Conservation (phyloP, 805 yeast species). For the Torulaspora franciscae region DNA sequence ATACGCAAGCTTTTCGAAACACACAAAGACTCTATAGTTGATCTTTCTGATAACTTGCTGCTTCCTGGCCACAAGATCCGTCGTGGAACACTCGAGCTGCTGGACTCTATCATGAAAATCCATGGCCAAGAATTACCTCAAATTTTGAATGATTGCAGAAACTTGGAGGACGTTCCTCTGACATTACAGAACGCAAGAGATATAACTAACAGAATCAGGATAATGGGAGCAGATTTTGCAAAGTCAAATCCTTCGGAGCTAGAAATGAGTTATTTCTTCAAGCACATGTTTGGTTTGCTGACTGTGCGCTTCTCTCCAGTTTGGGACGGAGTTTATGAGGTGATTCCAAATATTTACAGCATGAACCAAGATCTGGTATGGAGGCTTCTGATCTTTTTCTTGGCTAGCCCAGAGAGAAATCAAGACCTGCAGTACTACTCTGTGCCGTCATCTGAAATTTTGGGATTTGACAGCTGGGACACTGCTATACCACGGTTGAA, state of each 20-base stretch:
- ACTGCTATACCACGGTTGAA: conserved; percentile 45
- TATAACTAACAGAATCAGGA: conserved; percentile 62
- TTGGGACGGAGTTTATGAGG: conserved; percentile 72
- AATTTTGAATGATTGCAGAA: conserved; percentile 46
- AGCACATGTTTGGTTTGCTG: conserved; percentile 62
- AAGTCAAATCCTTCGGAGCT: conserved; percentile 27
- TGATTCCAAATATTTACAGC: conserved; percentile 44
- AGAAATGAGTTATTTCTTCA: conserved; percentile 36
- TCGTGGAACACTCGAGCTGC: conserved; percentile 45
- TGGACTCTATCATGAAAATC: conserved; percentile 33
- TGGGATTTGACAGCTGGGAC: conserved; percentile 34
- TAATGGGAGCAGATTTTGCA: conserved; percentile 44
- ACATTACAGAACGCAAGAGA: conserved; percentile 70
- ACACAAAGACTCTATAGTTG: conserved; percentile 1
- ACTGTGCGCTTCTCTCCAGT: conserved; percentile 76
- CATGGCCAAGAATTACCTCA: conserved; percentile 35
- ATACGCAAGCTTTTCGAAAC: conserved; percentile 1
- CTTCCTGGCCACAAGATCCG: conserved; percentile 51
- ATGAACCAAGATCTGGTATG: conserved; percentile 49
- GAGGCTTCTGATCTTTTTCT: conserved; percentile 44
- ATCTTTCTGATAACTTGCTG: conserved; percentile 37
- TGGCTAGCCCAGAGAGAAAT: conserved; percentile 23
- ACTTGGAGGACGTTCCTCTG: conserved; percentile 70
- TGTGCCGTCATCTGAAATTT: conserved; percentile 11
- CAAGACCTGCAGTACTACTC: conserved; percentile 21